Base-by-base conservation (phyloP, 495 filamentous ascomycete genomes). In the Aspergillus sclerotioniger region DNA sequence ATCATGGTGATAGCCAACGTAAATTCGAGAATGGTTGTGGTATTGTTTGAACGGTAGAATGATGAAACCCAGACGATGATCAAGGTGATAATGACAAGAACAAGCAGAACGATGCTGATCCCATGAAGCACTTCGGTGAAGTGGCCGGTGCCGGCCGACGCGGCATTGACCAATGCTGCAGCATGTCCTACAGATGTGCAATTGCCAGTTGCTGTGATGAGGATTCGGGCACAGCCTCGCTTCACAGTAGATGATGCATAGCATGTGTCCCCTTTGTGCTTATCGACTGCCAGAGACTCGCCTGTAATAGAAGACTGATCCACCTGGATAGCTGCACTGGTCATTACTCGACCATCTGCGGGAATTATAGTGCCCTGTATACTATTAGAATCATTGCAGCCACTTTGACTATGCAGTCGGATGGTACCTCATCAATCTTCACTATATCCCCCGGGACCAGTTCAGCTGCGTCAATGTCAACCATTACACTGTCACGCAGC, bases 231-330 rank as follows among this genome's bases (percentile, higher is more conserved):
- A 73, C 90, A 82, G 69, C 92, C 91, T 79, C 90, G 90, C 82
- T 94, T 96, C 79, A 95, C 87, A 59, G 84, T 85, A 5, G 91
- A 94, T 10, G 92, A 95, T 67, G 90, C 84, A 70, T 87, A 96
- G 72, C 88, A 89, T 58, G 78, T 74, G 71, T 95, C 90, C 55
- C 82, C 81, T 71, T 87, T 85, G 71, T 87, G 83, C 77, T 93
- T 96, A 73, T 92, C 89, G 56, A 94, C 90, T 58, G 91, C 90
- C 56, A 96, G 84, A 64, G 92, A 96, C 76, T 96, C 92, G 58
- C 92, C 92, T 31, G 92, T 96, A 66, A 96, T 89, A 60, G 89
- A 83, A 57, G 91, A 96, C 76, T 96, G 92, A 73, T 96, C 92
- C 59, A 96, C 86, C 70, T 95, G 90, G 51, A 96, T 83, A 55